Percentiles rank a stretch among this genome's conserved stretches.
Conservation (phyloP, 2,329 filamentous ascomycete genomes). For the Scopulariopsis brevicaulis region DNA sequence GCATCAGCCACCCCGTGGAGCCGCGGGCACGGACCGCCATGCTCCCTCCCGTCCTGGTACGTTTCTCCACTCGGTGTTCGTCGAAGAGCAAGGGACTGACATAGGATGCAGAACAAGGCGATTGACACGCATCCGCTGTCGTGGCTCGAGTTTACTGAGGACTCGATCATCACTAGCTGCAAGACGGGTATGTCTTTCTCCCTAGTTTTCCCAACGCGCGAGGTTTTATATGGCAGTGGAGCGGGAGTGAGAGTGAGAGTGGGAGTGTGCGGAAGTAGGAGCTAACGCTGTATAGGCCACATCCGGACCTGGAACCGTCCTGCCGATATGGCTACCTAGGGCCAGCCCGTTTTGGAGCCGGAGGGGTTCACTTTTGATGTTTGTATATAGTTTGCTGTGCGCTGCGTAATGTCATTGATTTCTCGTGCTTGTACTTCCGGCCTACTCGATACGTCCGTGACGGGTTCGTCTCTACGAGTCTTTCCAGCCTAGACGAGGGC, state of each 20-base stretch:
- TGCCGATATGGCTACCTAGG: slow-evolving; percentile 9
- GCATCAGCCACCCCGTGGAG: slow-evolving; percentile 70
- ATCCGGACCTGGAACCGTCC: slow-evolving; percentile 66
- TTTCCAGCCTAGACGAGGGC: too few species aligned
- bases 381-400: neutral
- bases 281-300: slow-evolving; percentile 41
- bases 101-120: slow-evolving; percentile 51
- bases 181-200: slow-evolving; percentile 62
- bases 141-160: slow-evolving; percentile 89
- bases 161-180: slow-evolving; percentile 86
- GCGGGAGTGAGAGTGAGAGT: too few species aligned
- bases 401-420: too few species aligned
- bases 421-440: too few species aligned
- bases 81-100: neutral
- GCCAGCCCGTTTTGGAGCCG: neutral
- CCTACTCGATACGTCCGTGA: too few species aligned
- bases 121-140: slow-evolving; percentile 79
- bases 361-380: neutral
- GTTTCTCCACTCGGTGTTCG: neutral
- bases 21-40: slow-evolving; percentile 74
- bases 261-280: neutral
- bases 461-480: too few species aligned
- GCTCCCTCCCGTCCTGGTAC: slow-evolving; percentile 79
- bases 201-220: neutral
- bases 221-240: neutral